Conservation (phyloP, 2,329 filamentous ascomycete genomes). For the Ophiostoma perfectum region DNA sequence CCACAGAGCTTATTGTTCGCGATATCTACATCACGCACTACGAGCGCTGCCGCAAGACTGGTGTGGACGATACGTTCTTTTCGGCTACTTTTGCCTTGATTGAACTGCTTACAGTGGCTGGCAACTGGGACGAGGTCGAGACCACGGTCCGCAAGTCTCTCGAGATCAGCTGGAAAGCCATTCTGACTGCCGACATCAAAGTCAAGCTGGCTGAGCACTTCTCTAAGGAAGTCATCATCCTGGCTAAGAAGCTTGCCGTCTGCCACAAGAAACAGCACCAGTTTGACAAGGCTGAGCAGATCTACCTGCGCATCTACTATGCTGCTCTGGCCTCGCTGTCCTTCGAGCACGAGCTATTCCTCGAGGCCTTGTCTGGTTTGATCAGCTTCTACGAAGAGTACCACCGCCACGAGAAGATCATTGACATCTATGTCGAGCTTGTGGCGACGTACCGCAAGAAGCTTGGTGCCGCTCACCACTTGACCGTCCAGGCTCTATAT, state of each 20-base stretch:
- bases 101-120: slow-evolving; percentile 32
- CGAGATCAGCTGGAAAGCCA: slow-evolving; percentile 38
- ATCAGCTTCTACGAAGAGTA: slow-evolving; percentile 35
- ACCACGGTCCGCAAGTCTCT: slow-evolving; percentile 34
- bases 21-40: slow-evolving; percentile 32
- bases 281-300: slow-evolving; percentile 37
- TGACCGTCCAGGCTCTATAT: slow-evolving; percentile 36
- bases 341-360: slow-evolving; percentile 32
- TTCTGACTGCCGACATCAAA: slow-evolving; percentile 33
- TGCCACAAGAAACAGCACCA: slow-evolving; percentile 35
- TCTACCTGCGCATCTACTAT: slow-evolving; percentile 37
- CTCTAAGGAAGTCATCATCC: slow-evolving; percentile 32
- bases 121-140: slow-evolving; percentile 37
- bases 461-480: slow-evolving; percentile 30
- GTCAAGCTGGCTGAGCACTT: slow-evolving; percentile 32
- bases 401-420: slow-evolving; percentile 37
- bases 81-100: slow-evolving; percentile 35
- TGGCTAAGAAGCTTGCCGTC: slow-evolving; percentile 34
- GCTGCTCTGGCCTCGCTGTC: slow-evolving; percentile 33
- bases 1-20: slow-evolving; percentile 31
- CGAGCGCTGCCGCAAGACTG: slow-evolving; percentile 33
- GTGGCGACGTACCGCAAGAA: slow-evolving; percentile 35
- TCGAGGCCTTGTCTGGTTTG: slow-evolving; percentile 31
- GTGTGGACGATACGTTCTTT: slow-evolving; percentile 34
- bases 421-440: slow-evolving; percentile 35